Evolutionary conservation across 2,329 filamentous ascomycete genomes (phyloP).

Genomic region (Chaetomium sp.): DNA sequence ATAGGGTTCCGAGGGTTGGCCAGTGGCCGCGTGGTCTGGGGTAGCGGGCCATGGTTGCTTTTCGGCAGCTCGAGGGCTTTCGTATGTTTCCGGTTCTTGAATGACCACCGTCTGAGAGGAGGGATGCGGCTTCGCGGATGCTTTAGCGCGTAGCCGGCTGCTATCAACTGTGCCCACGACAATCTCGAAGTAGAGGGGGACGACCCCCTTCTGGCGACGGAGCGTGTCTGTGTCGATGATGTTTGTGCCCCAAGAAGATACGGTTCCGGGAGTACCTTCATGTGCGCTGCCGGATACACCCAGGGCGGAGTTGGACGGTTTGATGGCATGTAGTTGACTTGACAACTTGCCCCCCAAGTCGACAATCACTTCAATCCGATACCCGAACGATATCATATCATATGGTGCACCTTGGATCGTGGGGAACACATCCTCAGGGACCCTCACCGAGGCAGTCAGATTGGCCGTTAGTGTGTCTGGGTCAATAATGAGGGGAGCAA

Average conservation of each 20-base stretch:
- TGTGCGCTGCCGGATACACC: constrained; percentile 27
- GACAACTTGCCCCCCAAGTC: constrained; percentile 84
- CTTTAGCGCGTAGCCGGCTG: constrained; percentile 42
- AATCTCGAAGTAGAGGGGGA: constrained; percentile 78
- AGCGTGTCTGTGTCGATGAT: constrained; percentile 85
- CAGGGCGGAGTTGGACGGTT: constrained; percentile 37
- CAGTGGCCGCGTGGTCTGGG: constrained; percentile 15
- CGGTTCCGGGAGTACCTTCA: constrained; percentile 37
- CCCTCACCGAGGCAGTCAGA: constrained; percentile 73
- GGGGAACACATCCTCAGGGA: constrained; percentile 87
- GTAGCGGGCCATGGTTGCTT: constrained; percentile 17
- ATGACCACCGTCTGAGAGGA: constrained; percentile 22
- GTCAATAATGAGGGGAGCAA: constrained; percentile 82
- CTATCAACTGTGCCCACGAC: constrained; percentile 82
- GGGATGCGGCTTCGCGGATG: constrained; percentile 16
- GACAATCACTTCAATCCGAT: constrained; percentile 86
- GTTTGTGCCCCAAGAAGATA: constrained; percentile 54
- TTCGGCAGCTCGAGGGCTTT: constrained; percentile 18
- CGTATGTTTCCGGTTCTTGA: constrained; percentile 17
- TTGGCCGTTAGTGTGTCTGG: constrained; percentile 70
- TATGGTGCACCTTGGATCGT: constrained; percentile 87
- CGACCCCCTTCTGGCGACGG: constrained; percentile 84
- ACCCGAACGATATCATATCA: constrained; percentile 91
- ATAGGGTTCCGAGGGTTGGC: constrained; percentile 17
- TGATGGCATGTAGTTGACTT: constrained; percentile 61